A percentile compares a stretch with the other conserved stretches of the same genome.
phyloP scores from a whole-genome alignment of 208 protist species.

The Trypanosoma theileri region DNA sequence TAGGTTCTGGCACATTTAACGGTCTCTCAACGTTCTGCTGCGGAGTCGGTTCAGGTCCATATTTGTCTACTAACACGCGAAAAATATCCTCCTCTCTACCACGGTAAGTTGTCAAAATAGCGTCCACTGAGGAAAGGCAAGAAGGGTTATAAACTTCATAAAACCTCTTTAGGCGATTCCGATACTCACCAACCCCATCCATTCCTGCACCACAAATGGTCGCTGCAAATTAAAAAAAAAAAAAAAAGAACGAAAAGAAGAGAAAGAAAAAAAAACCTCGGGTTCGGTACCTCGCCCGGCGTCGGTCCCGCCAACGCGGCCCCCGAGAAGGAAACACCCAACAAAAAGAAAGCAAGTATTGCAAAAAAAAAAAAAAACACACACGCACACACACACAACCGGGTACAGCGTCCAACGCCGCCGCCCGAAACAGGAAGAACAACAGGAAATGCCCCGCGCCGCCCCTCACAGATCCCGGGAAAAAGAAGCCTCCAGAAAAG shows the following conservation, averaged over 20 bases:
- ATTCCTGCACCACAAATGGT: conserved; percentile 40
- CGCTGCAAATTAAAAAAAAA: conserved; percentile 14
- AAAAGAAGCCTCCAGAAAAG: too few relatives aligned
- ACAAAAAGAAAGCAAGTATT: too few relatives aligned
- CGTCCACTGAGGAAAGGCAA: conserved; percentile 27
- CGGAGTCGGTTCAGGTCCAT: conserved; percentile 31
- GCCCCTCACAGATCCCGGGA: too few relatives aligned
- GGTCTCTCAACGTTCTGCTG: background rate
- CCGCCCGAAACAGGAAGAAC: too few relatives aligned
- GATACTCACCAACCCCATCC: conserved; percentile 42
- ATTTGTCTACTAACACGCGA: conserved; percentile 33
- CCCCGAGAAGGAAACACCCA: too few relatives aligned
- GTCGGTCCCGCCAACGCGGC: background rate
- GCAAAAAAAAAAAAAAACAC: too few relatives aligned
- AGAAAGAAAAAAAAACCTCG: background rate
- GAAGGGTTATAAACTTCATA: conserved; percentile 30
- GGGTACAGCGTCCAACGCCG: too few relatives aligned
- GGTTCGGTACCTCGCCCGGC: too few relatives aligned
- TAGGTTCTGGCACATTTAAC: background rate
- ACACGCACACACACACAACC: too few relatives aligned
- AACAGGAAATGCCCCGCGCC: too few relatives aligned
- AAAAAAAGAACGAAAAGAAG: conserved; percentile 13
- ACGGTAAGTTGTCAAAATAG: conserved; percentile 24
- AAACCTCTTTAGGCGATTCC: conserved; percentile 16
- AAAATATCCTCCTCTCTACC: conserved; percentile 39